Percentiles rank a stretch among this genome's conserved stretches.
These are phyloP conservation scores for Suillus fuscotomentosus DNA, from an alignment of 768 basidiomycete species.

Conservation along the genomic window DNA sequence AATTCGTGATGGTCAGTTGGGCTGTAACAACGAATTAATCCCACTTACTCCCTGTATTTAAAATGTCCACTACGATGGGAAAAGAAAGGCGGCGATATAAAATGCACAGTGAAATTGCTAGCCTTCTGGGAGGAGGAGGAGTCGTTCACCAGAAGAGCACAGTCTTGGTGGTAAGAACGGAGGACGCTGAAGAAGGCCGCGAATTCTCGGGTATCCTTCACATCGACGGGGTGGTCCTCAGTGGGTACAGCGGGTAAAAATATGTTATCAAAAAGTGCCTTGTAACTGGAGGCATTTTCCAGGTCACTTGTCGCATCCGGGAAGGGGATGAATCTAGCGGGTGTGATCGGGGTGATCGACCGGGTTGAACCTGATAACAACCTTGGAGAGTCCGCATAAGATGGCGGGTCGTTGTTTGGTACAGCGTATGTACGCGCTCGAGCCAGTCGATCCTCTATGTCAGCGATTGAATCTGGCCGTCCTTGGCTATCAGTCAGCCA, in stretches of 20 bases:
- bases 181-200: slow-evolving; percentile 8
- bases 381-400: neutral
- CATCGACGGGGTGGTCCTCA: neutral
- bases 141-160: neutral
- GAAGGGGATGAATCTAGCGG: neutral
- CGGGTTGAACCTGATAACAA: neutral
- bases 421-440: neutral
- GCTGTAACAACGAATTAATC: neutral
- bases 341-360: neutral
- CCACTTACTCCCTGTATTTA: slow-evolving; percentile 2
- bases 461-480: neutral
- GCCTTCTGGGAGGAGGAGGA: slow-evolving; percentile 9
- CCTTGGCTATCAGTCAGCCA: neutral
- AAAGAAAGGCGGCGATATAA: slow-evolving; percentile 15
- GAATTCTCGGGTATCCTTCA: slow-evolving; percentile 6
- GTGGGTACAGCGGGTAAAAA: neutral
- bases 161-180: slow-evolving; percentile 4
- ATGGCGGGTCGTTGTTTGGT: neutral
- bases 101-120: slow-evolving; percentile 11
- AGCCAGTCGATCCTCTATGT: neutral
- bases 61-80: neutral
- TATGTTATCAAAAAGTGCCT: neutral
- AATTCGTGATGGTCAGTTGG: neutral
- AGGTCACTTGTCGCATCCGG: neutral
- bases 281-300: neutral